These are phyloP conservation scores for Endogone sp. DNA, from an alignment of 192 early-diverging fungal species.

Conservation along the genomic window DNA sequence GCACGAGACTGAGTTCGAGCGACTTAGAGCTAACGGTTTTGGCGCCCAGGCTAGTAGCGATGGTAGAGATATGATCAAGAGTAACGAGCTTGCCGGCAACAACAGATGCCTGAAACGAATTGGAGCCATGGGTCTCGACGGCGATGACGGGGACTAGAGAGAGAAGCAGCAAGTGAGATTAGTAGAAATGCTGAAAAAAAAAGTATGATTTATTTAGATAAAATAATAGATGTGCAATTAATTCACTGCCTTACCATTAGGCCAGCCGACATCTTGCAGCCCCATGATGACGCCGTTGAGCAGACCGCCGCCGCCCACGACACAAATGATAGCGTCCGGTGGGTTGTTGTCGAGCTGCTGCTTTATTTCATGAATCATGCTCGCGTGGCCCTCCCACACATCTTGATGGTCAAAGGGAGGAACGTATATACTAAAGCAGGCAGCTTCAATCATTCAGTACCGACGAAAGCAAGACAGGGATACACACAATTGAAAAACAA, in stretches of 20 bases:
- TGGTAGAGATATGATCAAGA: slow-evolving; percentile 39
- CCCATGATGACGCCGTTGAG: slow-evolving; percentile 66
- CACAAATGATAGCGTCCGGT: slow-evolving; percentile 60
- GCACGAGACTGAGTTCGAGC: slow-evolving; percentile 40
- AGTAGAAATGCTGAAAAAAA: too few species aligned
- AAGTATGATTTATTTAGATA: too few species aligned
- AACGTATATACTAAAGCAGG: slow-evolving; percentile 37
- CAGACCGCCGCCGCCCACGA: slow-evolving; percentile 69
- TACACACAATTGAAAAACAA: neutral
- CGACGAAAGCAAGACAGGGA: neutral
- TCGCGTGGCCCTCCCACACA: slow-evolving; percentile 57
- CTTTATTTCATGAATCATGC: slow-evolving; percentile 60
- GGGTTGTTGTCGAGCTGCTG: slow-evolving; percentile 48
- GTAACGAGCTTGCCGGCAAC: slow-evolving; percentile 45
- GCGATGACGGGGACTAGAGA: slow-evolving; percentile 61
- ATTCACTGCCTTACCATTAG: slow-evolving; percentile 31
- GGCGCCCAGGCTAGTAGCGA: slow-evolving; percentile 40
- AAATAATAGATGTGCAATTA: too few species aligned
- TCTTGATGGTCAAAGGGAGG: slow-evolving; percentile 55
- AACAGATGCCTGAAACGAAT: slow-evolving; percentile 63
- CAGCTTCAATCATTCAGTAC: neutral
- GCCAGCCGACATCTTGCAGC: slow-evolving; percentile 53
- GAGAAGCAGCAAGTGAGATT: neutral
- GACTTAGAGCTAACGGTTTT: slow-evolving; percentile 36
- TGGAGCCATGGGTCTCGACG: slow-evolving; percentile 70